Base-by-base conservation (phyloP, 495 filamentous ascomycete genomes). In the Ascodesmis nigricans region DNA sequence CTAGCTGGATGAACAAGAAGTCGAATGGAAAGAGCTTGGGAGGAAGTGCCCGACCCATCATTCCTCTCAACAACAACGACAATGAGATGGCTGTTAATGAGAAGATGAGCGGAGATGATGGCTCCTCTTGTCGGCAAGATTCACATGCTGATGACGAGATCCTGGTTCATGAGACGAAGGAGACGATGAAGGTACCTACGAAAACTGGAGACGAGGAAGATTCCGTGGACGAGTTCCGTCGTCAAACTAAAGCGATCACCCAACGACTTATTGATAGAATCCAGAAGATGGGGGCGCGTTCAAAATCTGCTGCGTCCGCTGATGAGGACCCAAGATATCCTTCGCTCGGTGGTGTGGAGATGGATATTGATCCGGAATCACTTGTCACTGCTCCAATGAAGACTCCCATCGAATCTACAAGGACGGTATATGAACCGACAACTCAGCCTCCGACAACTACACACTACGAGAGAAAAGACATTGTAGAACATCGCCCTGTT, bases 251-350 rank as follows among this genome's bases (percentile, higher is more conserved):
- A 48, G 83, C 78, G 4, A 83, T 82, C 3, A 93, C 87, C 2
- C 81, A 93, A 50, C 64, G 75, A 6, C 62, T 97, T 11, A 78
- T 90, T 38, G 90, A 95, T 39, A 76, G 79, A 44, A 92, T 97
- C 45, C 84, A 73, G 48, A 80, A 84, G 69, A 65, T n/a, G n/a
- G n/a, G n/a, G 29, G 42, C 37, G 3, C 46, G 42, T 34, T 49
- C 46, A 5, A 36, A 38, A n/a, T n/a, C n/a, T n/a, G n/a, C n/a
- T n/a, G n/a, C n/a, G n/a, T n/a, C n/a, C n/a, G n/a, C n/a, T n/a
- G n/a, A n/a, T n/a, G n/a, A n/a, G n/a, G n/a, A n/a, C n/a, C n/a
- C n/a, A n/a, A n/a, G n/a, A n/a, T n/a, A n/a, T n/a, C n/a, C n/a
- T n/a, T n/a, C n/a, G n/a, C n/a, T n/a, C n/a, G n/a, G n/a, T n/a